Evolutionary conservation across 1,139 yeast species (phyloP).

Genomic region (Kurtzmaniella quercitrusa): DNA sequence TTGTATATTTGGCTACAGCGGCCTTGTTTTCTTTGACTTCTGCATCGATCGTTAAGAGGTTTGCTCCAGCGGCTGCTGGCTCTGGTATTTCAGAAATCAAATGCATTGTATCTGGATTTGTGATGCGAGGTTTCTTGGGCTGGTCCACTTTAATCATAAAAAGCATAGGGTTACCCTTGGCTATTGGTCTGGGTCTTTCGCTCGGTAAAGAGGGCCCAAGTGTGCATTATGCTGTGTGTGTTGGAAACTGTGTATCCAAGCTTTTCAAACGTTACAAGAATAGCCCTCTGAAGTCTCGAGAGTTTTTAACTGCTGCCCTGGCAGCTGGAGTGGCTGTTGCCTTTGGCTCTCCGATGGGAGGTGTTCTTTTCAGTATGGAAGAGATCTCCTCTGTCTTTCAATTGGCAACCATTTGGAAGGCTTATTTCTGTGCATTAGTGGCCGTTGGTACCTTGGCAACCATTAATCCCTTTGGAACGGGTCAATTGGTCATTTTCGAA

Average conservation of each 20-base stretch:
- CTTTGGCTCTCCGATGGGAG: constrained; percentile 72
- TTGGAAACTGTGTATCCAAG: constrained; percentile 62
- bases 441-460: constrained; percentile 78
- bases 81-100: constrained; percentile 97
- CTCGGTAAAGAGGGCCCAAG: constrained; percentile 87
- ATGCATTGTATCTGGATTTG: constrained; percentile 90
- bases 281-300: constrained; percentile 50
- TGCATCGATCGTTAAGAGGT: constrained; percentile 61
- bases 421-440: constrained; percentile 84
- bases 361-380: constrained; percentile 66
- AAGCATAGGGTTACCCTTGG: constrained; percentile 76
- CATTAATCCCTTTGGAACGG: constrained; percentile 88
- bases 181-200: constrained; percentile 77
- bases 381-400: constrained; percentile 73
- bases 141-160: constrained; percentile 72
- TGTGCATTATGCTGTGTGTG: constrained; percentile 83
- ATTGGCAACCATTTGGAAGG: constrained; percentile 80
- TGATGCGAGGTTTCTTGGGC: constrained; percentile 72
- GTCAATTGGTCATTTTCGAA: constrained; percentile 88
- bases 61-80: constrained; percentile 93
- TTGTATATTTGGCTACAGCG: constrained; percentile 57
- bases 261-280: constrained; percentile 41
- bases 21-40: constrained; percentile 59
- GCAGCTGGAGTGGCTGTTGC: constrained; percentile 77
- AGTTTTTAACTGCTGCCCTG: constrained; percentile 54